Evolutionary conservation across 78 protist genomes (phyloP).

Genomic region (Planoprotostelium fungivorum): DNA sequence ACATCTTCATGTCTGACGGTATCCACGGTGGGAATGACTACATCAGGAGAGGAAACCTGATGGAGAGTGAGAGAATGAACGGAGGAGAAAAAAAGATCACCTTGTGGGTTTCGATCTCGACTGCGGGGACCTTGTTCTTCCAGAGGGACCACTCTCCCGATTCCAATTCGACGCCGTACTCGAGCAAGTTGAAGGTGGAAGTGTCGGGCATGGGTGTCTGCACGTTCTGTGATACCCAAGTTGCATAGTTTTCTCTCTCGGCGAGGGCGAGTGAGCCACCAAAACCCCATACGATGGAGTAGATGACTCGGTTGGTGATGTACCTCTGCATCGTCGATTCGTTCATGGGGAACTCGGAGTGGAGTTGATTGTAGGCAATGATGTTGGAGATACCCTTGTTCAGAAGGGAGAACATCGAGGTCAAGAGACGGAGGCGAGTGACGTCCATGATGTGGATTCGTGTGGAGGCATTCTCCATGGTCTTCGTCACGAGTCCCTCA

Average conservation of each 20-base stretch:
- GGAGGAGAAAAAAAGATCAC: not conserved
- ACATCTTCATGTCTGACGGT: slow-evolving; percentile 94
- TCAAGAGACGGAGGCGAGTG: slow-evolving; percentile 56
- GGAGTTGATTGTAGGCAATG: slow-evolving; percentile 72
- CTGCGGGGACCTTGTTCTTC: slow-evolving; percentile 71
- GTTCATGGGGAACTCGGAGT: slow-evolving; percentile 78
- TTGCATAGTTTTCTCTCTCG: slow-evolving; percentile 64
- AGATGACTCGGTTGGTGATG: slow-evolving; percentile 41
- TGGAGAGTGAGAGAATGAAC: no score
- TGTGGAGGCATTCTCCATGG: slow-evolving; percentile 56
- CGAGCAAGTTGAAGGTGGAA: slow-evolving; percentile 58
- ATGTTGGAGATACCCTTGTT: slow-evolving; percentile 34
- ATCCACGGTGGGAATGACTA: slow-evolving; percentile 95
- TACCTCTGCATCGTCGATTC: slow-evolving; percentile 18
- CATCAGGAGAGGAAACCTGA: slow-evolving; percentile 85
- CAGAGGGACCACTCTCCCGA: slow-evolving; percentile 85
- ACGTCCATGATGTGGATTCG: slow-evolving; percentile 84
- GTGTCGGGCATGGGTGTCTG: slow-evolving; percentile 42
- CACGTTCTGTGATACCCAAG: slow-evolving; percentile 27
- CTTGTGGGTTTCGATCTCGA: slow-evolving; percentile 76
- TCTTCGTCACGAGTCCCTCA: slow-evolving; percentile 56
- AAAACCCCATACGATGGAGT: slow-evolving; percentile 88
- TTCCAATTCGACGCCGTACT: slow-evolving; percentile 68
- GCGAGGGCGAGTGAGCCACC: slow-evolving; percentile 69
- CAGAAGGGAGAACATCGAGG: slow-evolving; percentile 73